These are phyloP conservation scores for Cucurbita pepo DNA, from an alignment of 306 rosid species.

Conservation along the genomic window DNA sequence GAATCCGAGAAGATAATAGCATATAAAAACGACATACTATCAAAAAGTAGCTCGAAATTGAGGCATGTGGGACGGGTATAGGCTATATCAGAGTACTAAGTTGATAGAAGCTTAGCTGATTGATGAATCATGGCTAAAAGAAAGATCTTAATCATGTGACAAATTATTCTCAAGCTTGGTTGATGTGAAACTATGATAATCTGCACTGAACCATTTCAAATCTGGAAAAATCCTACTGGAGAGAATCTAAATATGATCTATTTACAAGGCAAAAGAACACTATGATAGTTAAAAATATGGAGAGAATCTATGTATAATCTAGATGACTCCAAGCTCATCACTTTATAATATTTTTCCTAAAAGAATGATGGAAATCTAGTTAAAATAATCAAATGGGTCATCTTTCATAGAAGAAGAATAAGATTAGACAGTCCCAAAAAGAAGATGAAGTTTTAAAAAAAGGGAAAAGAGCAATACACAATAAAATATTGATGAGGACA, in stretches of 20 bases:
- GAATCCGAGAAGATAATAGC: no score
- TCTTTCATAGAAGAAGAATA: neutral
- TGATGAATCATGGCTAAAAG: no score
- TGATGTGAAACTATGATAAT: no score
- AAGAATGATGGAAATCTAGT: neutral
- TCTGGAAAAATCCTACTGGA: neutral
- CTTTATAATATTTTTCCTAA: neutral
- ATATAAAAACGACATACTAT: no score
- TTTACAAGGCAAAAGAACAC: neutral
- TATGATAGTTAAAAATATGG: neutral
- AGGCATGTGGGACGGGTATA: neutral
- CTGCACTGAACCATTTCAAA: neutral
- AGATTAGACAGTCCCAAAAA: neutral
- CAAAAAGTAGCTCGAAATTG: no score
- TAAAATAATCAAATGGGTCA: neutral
- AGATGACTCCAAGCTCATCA: neutral
- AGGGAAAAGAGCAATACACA: neutral
- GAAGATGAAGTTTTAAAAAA: neutral
- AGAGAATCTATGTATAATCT: neutral
- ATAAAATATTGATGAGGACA: neutral
- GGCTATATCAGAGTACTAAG: no score
- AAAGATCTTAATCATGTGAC: no score
- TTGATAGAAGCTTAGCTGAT: no score
- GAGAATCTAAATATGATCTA: neutral
- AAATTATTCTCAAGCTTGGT: no score